phyloP scores from a whole-genome alignment of 768 basidiomycete species.

The Leccinum aurantiacum region DNA sequence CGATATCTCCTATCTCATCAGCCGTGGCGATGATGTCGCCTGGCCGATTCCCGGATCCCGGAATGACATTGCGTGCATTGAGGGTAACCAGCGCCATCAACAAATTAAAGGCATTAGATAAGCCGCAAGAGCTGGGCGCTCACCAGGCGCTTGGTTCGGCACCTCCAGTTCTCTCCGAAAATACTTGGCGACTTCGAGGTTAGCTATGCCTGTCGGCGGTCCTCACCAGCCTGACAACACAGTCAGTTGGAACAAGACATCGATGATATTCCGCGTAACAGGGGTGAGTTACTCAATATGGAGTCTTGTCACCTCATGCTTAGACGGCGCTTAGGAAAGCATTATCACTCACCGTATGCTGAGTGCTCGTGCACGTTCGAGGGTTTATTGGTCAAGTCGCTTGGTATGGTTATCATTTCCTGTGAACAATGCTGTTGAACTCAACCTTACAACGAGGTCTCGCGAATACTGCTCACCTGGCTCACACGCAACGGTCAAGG shows the following conservation, averaged over 20 bases:
- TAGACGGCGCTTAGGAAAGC: conserved; percentile 35
- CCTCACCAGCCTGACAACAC: conserved; percentile 9
- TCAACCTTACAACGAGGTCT: conserved; percentile 37
- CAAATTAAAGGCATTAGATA: conserved; percentile 39
- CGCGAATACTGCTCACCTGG: conserved; percentile 46
- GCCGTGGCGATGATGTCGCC: conserved; percentile 28
- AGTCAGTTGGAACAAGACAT: conserved; percentile 50
- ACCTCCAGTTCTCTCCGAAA: conserved; percentile 56
- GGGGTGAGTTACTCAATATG: conserved; percentile 36
- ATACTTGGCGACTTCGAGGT: conserved; percentile 55
- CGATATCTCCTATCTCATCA: conserved; percentile 21
- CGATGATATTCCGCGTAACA: conserved; percentile 49
- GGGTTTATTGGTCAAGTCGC: conserved; percentile 58
- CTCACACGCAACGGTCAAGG: conserved; percentile 49
- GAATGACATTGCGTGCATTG: conserved; percentile 36
- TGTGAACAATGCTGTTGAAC: neutral
- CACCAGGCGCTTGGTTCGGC: conserved; percentile 51
- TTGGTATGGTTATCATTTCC: conserved; percentile 34
- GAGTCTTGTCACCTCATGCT: conserved; percentile 15
- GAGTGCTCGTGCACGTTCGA: conserved; percentile 40
- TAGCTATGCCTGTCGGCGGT: conserved; percentile 9
- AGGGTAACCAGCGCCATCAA: conserved; percentile 43
- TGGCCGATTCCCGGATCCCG: conserved; percentile 33
- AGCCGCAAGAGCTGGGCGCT: conserved; percentile 42
- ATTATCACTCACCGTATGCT: conserved; percentile 47